A percentile compares a stretch with the other conserved stretches of the same genome.
phyloP scores from a whole-genome alignment of 2,329 filamentous ascomycete genomes.

The Zelopaecilomyces penicillatus region DNA sequence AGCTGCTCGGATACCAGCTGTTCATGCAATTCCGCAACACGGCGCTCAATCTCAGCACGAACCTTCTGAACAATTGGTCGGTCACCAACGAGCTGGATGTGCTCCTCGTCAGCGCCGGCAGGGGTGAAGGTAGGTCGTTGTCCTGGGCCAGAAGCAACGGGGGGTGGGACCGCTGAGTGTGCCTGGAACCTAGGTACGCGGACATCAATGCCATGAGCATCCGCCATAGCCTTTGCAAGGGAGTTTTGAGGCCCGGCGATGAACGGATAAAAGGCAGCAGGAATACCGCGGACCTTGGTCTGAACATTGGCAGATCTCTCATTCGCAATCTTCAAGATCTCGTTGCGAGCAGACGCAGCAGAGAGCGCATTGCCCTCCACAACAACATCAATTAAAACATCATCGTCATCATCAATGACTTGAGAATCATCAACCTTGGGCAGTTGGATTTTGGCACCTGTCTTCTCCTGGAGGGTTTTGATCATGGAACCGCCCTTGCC shows the following conservation, averaged over 20 bases:
- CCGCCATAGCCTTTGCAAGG: slow-evolving; percentile 60
- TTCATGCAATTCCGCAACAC: slow-evolving; percentile 65
- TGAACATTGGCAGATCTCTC: slow-evolving; percentile 78
- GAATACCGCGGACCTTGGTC: slow-evolving; percentile 73
- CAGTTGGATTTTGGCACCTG: slow-evolving; percentile 83
- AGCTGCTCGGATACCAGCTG: slow-evolving; percentile 71
- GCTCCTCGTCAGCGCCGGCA: slow-evolving; percentile 57
- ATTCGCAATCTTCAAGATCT: slow-evolving; percentile 79
- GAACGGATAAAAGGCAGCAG: slow-evolving; percentile 91
- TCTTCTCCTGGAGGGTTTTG: slow-evolving; percentile 80
- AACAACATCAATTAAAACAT: slow-evolving; percentile 73
- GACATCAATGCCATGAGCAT: slow-evolving; percentile 70
- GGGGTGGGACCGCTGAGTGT: slow-evolving; percentile 62
- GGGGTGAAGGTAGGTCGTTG: slow-evolving; percentile 63
- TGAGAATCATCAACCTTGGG: slow-evolving; percentile 66
- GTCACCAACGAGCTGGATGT: slow-evolving; percentile 82
- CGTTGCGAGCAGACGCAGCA: slow-evolving; percentile 71
- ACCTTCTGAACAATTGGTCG: slow-evolving; percentile 72
- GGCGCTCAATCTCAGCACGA: slow-evolving; percentile 70
- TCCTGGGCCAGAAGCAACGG: slow-evolving; percentile 51
- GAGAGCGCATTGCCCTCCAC: slow-evolving; percentile 90
- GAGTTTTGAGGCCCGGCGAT: slow-evolving; percentile 72
- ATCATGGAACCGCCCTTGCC: slow-evolving; percentile 86
- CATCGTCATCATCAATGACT: slow-evolving; percentile 61
- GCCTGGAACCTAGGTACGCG: slow-evolving; percentile 75